phyloP scores from a whole-genome alignment of 345 rosid genomes.

The Chamaenerion angustifolium region DNA sequence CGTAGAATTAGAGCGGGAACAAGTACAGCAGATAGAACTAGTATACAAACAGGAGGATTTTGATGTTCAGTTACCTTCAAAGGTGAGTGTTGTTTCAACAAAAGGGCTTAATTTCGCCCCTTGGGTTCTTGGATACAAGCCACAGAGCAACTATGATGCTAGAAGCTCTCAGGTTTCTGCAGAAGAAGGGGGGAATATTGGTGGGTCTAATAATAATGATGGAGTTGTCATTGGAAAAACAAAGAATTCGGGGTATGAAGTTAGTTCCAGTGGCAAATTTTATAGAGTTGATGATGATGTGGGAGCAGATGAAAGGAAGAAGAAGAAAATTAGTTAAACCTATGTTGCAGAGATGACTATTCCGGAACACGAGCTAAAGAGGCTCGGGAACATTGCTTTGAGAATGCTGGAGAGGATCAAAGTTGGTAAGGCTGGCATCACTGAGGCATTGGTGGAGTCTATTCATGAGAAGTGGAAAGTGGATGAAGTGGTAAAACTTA shows the following conservation, averaged over 20 bases:
- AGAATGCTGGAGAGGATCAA: conserved; percentile 77
- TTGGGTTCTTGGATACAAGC: conserved; percentile 43
- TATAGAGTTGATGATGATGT: conserved; percentile 1
- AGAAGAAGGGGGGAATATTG: conserved; percentile 6
- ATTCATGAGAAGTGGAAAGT: conserved; percentile 68
- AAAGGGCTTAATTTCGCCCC: conserved; percentile 30
- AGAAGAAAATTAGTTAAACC: conserved; percentile 25
- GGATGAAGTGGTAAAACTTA: conserved; percentile 80
- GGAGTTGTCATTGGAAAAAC: conserved; percentile 9
- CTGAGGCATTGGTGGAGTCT: conserved; percentile 49
- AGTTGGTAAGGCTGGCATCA: conserved; percentile 71
- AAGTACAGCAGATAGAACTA: not conserved
- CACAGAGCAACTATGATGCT: conserved; percentile 11
- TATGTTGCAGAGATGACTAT: conserved; percentile 38
- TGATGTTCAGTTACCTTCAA: conserved; percentile 14
- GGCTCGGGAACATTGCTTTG: conserved; percentile 60
- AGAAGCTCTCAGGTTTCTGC: conserved; percentile 2
- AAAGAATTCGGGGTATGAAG: conserved; percentile 7
- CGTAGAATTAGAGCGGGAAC: conserved; percentile 6
- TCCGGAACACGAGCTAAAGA: conserved; percentile 62
- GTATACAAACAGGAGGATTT: conserved; percentile 12
- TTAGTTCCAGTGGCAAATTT: conserved; percentile 2
- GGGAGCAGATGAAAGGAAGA: conserved; percentile 11
- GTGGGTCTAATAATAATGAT: conserved; percentile 5
- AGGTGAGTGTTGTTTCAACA: conserved; percentile 16